phyloP scores from a whole-genome alignment of 208 protist genomes.

The Leishmania braziliensis region DNA sequence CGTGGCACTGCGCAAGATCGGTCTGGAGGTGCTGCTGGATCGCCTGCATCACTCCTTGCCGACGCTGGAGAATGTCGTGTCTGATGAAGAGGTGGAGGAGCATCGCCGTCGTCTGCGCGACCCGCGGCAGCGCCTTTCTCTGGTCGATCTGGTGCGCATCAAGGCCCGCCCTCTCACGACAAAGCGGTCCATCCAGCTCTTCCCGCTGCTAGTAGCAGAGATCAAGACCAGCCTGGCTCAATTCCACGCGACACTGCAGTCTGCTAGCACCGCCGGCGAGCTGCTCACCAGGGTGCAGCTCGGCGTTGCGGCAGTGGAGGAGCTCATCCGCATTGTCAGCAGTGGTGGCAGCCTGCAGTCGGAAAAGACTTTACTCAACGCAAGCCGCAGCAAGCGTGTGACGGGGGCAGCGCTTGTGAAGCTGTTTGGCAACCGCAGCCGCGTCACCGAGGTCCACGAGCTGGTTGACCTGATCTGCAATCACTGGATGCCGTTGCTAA shows the following conservation, averaged over 20 bases:
- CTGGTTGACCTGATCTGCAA: conserved; percentile 55
- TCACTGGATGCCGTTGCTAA: conserved; percentile 50
- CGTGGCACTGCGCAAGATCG: conserved; percentile 66
- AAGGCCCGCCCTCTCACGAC: conserved; percentile 86
- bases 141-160: conserved; percentile 78
- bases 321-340: conserved; percentile 83
- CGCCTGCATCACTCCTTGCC: conserved; percentile 88
- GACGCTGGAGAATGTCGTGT: conserved; percentile 83
- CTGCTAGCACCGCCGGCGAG: conserved; percentile 13
- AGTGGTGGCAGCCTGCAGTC: conserved; percentile 87
- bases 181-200: conserved; percentile 80
- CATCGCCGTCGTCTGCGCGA: conserved; percentile 78
- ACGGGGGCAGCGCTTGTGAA: conserved; percentile 76
- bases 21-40: conserved; percentile 88
- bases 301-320: conserved; percentile 71
- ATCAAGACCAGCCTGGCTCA: conserved; percentile 30
- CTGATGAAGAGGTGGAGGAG: conserved; percentile 75
- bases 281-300: conserved; percentile 52
- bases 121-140: conserved; percentile 74
- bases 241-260: conserved; percentile 23
- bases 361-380: conserved; percentile 86
- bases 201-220: conserved; percentile 51
- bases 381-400: conserved; percentile 67
- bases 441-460: conserved; percentile 64
- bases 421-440: conserved; percentile 80